Percentiles rank a stretch among this genome's conserved stretches.
Conservation (phyloP, 2,329 filamentous ascomycete genomes). For the Pseudogymnoascus sp. region DNA sequence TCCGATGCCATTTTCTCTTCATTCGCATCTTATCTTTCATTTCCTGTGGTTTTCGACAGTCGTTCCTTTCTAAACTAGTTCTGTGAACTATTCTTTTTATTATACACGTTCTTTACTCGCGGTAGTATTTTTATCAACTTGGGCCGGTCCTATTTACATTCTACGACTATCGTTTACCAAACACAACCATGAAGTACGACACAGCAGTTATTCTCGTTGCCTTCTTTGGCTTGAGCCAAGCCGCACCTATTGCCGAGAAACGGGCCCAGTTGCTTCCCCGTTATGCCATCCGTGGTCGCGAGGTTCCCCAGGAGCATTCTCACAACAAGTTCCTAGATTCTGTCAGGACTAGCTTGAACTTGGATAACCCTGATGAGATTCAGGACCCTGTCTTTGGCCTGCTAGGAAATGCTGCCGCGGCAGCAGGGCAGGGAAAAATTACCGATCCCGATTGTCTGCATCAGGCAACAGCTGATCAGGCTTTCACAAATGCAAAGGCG, state of each 20-base stretch:
- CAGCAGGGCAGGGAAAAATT: conserved; percentile 39
- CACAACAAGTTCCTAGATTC: conserved; percentile 41
- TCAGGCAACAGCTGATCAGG: conserved; percentile 49
- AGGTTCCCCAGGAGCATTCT: conserved; percentile 51
- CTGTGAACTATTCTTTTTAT: conserved; percentile 25
- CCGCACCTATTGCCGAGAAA: conserved; percentile 21
- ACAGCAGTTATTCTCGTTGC: conserved; percentile 22
- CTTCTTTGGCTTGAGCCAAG: conserved; percentile 24
- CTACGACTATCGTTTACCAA: conserved; percentile 14
- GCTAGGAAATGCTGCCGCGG: conserved; percentile 43
- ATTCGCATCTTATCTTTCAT: background rate
- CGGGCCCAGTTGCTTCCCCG: conserved; percentile 16
- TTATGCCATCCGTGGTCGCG: conserved; percentile 29
- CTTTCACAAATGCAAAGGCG: conserved; percentile 53
- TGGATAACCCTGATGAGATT: conserved; percentile 43
- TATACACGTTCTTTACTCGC: conserved; percentile 25
- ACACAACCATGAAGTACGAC: conserved; percentile 29
- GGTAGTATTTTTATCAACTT: conserved; percentile 15
- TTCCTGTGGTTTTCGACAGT: conserved; percentile 15
- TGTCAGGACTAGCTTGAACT: conserved; percentile 35
- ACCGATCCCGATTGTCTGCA: conserved; percentile 50
- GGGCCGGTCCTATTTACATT: conserved; percentile 26
- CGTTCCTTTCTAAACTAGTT: conserved; percentile 26
- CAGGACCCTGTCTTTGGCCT: conserved; percentile 42
- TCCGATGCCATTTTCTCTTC: background rate